Evolutionary conservation across 192 early-diverging fungal species (phyloP).

Genomic region (Entomortierella lignicola): DNA sequence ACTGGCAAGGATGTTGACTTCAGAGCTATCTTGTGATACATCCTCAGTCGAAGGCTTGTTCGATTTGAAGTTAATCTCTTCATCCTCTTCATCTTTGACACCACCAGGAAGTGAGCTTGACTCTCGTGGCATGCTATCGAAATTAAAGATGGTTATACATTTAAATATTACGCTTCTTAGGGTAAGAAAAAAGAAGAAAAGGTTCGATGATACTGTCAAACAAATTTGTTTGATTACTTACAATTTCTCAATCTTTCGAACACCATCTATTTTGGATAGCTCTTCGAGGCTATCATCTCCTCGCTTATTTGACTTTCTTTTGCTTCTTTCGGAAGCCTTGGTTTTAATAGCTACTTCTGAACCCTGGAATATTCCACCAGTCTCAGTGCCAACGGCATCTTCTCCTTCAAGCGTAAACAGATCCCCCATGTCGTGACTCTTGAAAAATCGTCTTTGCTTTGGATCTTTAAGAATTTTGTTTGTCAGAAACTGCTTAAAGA

Average conservation of each 20-base stretch:
- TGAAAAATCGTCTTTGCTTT: constrained; percentile 89
- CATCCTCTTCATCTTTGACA: constrained; percentile 22
- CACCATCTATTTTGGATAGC: constrained; percentile 17
- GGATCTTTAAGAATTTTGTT: constrained; percentile 96
- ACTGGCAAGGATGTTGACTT: constrained; percentile 76
- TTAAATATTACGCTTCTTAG: no score
- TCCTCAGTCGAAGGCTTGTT: background rate
- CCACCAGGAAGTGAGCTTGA: constrained; percentile 47
- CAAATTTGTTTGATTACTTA: constrained; percentile 1
- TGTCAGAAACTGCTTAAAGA: constrained; percentile 97
- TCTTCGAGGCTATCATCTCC: constrained; percentile 34
- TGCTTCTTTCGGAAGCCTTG: background rate
- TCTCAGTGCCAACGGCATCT: constrained; percentile 77
- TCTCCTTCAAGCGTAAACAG: constrained; percentile 81
- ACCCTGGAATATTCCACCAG: constrained; percentile 84
- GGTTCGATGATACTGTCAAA: no score
- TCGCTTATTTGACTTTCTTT: constrained; percentile 18
- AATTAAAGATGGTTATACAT: no score
- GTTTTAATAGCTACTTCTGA: constrained; percentile 67
- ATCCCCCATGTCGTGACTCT: constrained; percentile 85
- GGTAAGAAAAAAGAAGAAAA: no score
- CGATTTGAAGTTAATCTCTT: constrained; percentile 20
- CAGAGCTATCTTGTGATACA: constrained; percentile 15
- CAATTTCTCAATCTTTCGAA: constrained; percentile 36
- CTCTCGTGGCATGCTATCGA: constrained; percentile 30